Evolutionary conservation across 2,329 filamentous ascomycete genomes (phyloP).

Genomic region (Colletotrichum lupini): DNA sequence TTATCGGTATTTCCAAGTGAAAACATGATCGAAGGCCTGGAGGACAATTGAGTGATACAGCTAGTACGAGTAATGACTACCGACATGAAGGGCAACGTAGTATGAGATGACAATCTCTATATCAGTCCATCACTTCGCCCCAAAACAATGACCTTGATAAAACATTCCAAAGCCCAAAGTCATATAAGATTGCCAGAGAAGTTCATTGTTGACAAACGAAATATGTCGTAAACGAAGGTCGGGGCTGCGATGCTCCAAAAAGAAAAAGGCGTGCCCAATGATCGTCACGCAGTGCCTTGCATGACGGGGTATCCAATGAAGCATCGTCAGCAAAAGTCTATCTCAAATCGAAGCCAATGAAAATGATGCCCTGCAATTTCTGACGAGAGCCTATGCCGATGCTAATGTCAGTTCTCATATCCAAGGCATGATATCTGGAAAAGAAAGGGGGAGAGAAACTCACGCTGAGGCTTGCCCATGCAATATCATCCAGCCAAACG

Average conservation of each 20-base stretch:
- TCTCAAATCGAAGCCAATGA: conserved; percentile 10
- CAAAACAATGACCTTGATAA: neutral
- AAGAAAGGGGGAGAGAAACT: neutral
- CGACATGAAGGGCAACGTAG: neutral
- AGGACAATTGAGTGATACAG: neutral
- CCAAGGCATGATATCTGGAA: neutral
- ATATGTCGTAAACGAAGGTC: conserved; percentile 4
- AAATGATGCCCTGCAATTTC: conserved; percentile 9
- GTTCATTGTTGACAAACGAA: conserved; percentile 4
- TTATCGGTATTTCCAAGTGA: neutral
- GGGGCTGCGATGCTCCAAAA: neutral
- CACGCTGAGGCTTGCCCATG: neutral
- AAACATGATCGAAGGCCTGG: neutral
- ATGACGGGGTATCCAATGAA: conserved; percentile 6
- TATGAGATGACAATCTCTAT: neutral
- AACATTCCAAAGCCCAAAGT: neutral
- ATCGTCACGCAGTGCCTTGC: conserved; percentile 10
- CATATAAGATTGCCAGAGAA: neutral
- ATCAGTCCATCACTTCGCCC: neutral
- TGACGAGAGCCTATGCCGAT: conserved; percentile 14
- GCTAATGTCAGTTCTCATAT: conserved; percentile 11
- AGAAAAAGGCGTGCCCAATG: neutral
- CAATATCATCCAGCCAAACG: conserved; percentile 5
- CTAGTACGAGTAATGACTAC: neutral
- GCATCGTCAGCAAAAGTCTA: conserved; percentile 21